Evolutionary conservation across 306 rosid genomes (phyloP).

Genomic region (Pueraria montana): DNA sequence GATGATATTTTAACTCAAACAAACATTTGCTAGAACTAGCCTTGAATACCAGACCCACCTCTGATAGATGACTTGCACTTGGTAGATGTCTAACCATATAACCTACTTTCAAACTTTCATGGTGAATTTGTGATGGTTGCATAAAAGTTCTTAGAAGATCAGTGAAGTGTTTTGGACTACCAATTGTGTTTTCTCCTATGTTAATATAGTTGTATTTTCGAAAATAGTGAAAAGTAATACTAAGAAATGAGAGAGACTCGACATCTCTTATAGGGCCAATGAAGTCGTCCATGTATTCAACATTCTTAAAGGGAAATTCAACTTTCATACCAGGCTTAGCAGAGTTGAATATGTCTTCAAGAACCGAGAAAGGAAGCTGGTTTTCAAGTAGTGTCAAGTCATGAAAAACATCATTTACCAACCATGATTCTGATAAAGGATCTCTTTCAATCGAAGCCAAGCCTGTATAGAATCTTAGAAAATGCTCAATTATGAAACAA

Average conservation of each 20-base stretch:
- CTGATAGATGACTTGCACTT: constrained; percentile 32
- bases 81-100: background rate
- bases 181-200: background rate
- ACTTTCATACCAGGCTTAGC: background rate
- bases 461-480: too few species aligned
- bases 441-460: too few species aligned
- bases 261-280: background rate
- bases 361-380: background rate
- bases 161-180: background rate
- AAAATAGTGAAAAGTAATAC: background rate
- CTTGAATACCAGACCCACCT: constrained; percentile 48
- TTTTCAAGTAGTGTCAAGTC: background rate
- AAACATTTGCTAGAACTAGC: background rate
- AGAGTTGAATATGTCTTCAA: background rate
- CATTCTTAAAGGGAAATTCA: background rate
- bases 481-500: constrained; percentile 40
- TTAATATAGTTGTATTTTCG: background rate
- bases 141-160: background rate
- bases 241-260: background rate
- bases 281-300: too few species aligned
- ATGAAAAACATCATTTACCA: too few species aligned
- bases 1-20: constrained; percentile 29
- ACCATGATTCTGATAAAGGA: too few species aligned
- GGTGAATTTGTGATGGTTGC: background rate
- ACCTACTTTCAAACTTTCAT: background rate